Conservation (phyloP, 2,329 filamentous ascomycete genomes). For the Paracamarosporium sp. region DNA sequence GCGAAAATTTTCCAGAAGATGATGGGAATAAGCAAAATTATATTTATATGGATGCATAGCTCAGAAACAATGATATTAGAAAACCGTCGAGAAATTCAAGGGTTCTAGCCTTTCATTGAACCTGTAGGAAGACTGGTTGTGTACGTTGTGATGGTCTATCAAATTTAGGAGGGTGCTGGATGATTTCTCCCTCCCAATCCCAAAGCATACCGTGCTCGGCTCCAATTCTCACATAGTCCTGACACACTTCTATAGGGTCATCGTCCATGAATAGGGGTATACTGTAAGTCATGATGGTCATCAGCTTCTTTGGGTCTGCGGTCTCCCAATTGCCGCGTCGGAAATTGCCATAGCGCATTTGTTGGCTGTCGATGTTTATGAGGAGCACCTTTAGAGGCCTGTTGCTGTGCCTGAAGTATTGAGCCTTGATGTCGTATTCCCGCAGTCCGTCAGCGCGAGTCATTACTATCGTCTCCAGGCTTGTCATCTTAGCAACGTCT, state of each 20-base stretch:
- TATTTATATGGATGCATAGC: too few species aligned
- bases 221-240: constrained; percentile 50
- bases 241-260: constrained; percentile 48
- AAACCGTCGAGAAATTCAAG: not conserved
- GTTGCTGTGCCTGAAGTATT: constrained; percentile 45
- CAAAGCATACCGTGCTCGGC: constrained; percentile 49
- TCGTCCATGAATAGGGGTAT: constrained; percentile 52
- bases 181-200: constrained; percentile 24
- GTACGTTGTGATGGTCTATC: not conserved
- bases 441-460: constrained; percentile 46
- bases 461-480: constrained; percentile 53
- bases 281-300: constrained; percentile 50
- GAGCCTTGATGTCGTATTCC: constrained; percentile 49
- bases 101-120: not conserved
- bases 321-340: constrained; percentile 31
- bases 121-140: not conserved
- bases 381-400: constrained; percentile 27
- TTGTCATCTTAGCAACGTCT: constrained; percentile 42
- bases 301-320: constrained; percentile 30
- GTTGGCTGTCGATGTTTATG: constrained; percentile 23
- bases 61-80: too few species aligned
- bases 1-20: too few species aligned
- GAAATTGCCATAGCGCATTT: constrained; percentile 22
- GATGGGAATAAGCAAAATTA: too few species aligned
- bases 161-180: constrained; percentile 15